Evolutionary conservation across 371 early-diverging fungal genomes (phyloP), one percentile per base, ranked within the genome.

Genomic region (Zychaea mexicana): DNA sequence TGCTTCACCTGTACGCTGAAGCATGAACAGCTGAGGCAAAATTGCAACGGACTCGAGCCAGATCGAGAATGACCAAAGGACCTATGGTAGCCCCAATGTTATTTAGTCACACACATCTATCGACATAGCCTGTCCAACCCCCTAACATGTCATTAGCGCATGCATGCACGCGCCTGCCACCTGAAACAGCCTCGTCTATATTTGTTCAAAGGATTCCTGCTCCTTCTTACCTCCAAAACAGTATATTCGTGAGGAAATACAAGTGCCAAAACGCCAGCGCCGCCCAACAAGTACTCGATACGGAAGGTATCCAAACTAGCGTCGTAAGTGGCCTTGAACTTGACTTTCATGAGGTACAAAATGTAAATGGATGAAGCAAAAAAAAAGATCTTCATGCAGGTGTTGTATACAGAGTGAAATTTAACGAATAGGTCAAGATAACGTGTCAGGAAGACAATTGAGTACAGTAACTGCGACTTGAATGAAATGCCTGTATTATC

Each of bases 31-130:
- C 77, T 99, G 99, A 19, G 99, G 99, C 55, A 99, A 73, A 78
- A 99, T 99, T 5, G 99, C 98, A 0, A 98, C 96, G 4, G 96
- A 84, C 75, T 99, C 99, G 42, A 99, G 85, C 73, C 93, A 96
- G 58, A 99, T 90, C 13, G 99, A 98, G 74, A 97, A 98, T 2
- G 94, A 85, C 96, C 98, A 99, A 3, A 96, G 68, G 17, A 94
- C 79, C 94, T 68, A 49, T 42, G 3, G n/a, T 6, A n/a, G n/a
- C n/a, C n/a, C n/a, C n/a, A n/a, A n/a, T n/a, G n/a, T n/a, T n/a
- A n/a, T n/a, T n/a, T n/a, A n/a, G n/a, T n/a, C n/a, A n/a, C n/a
- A n/a, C n/a, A n/a, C n/a, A n/a, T n/a, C n/a, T n/a, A n/a, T n/a
- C n/a, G n/a, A n/a, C n/a, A n/a, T n/a, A n/a, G n/a, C n/a, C n/a